Percentiles rank a stretch among this genome's conserved stretches.
Evolutionary conservation across 371 early-diverging fungal genomes (phyloP).

Genomic region (Entomophthora muscae): DNA sequence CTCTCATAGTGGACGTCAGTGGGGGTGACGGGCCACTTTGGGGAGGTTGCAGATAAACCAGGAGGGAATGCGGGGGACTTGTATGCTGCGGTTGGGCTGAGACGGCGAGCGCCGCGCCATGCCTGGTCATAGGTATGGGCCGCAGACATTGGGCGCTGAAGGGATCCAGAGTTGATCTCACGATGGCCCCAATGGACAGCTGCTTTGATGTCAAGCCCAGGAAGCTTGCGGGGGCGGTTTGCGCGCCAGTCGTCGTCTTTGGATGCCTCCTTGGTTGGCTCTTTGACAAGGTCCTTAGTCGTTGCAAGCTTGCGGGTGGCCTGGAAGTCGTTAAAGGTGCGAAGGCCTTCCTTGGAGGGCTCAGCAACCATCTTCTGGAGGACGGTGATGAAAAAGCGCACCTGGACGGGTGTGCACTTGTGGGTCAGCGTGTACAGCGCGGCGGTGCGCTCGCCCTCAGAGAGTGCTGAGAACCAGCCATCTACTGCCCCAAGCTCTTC

Average conservation of each 20-base stretch:
- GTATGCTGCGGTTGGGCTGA: background rate
- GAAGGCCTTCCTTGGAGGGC: background rate
- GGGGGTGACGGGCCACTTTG: constrained; percentile 6
- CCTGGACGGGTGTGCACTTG: constrained; percentile 74
- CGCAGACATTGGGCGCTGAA: background rate
- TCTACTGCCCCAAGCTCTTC: constrained; percentile 87
- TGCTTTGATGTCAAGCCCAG: constrained; percentile 2
- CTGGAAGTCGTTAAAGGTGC: background rate
- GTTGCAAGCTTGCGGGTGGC: background rate
- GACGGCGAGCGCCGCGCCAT: background rate
- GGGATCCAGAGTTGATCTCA: background rate
- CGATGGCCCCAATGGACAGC: background rate
- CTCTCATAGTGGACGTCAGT: background rate
- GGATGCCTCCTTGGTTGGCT: background rate
- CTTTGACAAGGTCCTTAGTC: background rate
- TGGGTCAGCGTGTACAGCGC: constrained; percentile 77
- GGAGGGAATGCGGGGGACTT: constrained; percentile 8
- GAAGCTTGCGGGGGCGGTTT: background rate
- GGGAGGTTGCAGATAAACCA: background rate
- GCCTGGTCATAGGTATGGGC: background rate
- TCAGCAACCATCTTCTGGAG: constrained; percentile 25
- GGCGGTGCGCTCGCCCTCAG: constrained; percentile 81
- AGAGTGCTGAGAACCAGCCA: constrained; percentile 81
- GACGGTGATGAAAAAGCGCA: constrained; percentile 78
- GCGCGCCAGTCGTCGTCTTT: background rate